phyloP scores from a whole-genome alignment of 2,329 filamentous ascomycete genomes.

The Didymella lethalis region DNA sequence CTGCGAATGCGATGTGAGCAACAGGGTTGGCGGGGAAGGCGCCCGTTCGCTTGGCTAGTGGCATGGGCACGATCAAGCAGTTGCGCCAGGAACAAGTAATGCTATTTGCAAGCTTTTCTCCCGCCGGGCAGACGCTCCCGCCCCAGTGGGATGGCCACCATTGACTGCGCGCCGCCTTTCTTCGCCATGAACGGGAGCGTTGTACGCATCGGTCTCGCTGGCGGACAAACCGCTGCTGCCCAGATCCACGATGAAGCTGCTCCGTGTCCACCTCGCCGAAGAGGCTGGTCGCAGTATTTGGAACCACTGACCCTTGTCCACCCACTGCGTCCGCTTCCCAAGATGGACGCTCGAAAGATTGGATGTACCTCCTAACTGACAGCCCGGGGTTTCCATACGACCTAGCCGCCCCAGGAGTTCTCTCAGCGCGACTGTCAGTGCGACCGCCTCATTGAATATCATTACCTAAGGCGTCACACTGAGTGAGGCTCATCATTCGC shows the following conservation, averaged over 20 bases:
- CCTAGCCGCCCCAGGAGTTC: constrained; percentile 22
- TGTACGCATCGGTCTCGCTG: constrained; percentile 5
- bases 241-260: constrained; percentile 1
- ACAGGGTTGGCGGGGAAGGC: constrained; percentile 23
- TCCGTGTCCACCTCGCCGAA: constrained; percentile 19
- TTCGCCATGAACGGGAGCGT: constrained; percentile 2
- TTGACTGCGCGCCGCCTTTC: constrained; percentile 1
- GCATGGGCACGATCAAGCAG: constrained; percentile 17
- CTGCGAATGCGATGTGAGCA: constrained; percentile 5
- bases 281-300: constrained; percentile 9
- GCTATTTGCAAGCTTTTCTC: constrained; percentile 19
- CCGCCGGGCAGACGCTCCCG: constrained; percentile 11
- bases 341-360: constrained; percentile 11
- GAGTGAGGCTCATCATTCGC: constrained; percentile 29
- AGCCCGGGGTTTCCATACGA: constrained; percentile 32
- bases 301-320: constrained; percentile 18
- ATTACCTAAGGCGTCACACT: constrained; percentile 28
- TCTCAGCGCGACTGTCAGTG: constrained; percentile 17
- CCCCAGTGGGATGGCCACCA: constrained; percentile 23
- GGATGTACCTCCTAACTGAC: constrained; percentile 26
- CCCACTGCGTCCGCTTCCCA: constrained; percentile 15
- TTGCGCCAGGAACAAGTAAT: constrained; percentile 11
- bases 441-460: constrained; percentile 24
- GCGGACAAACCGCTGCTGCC: constrained; percentile 1
- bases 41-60: constrained; percentile 20